These are phyloP conservation scores for Warburgia ugandensis DNA, from an alignment of 164 flowering plant species.

Conservation along the genomic window DNA sequence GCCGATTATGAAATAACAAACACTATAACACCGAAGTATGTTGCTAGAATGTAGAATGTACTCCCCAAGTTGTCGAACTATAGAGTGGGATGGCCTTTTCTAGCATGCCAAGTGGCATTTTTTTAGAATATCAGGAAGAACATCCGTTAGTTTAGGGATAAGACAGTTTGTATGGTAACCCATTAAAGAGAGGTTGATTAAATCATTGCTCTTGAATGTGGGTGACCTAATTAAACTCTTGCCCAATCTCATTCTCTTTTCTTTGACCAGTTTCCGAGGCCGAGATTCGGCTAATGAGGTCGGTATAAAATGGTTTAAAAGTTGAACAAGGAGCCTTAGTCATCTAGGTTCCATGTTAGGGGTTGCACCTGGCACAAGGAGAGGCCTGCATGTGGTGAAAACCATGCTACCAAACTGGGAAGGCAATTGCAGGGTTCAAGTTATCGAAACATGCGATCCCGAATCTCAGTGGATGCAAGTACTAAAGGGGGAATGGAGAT, in stretches of 20 bases:
- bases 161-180: not conserved
- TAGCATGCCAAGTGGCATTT: not conserved
- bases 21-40: too few relatives aligned
- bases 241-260: conserved; percentile 6
- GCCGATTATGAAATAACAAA: too few relatives aligned
- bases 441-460: conserved; percentile 2
- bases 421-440: too few relatives aligned
- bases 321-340: conserved; percentile 8
- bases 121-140: not conserved
- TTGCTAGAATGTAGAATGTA: too few relatives aligned
- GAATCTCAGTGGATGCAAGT: conserved; percentile 1
- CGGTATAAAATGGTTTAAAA: conserved; percentile 41
- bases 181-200: conserved; percentile 2
- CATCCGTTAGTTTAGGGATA: conserved; percentile 5
- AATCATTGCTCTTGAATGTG: conserved; percentile 18
- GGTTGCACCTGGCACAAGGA: conserved; percentile 49
- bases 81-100: too few relatives aligned
- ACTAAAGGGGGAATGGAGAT: not conserved
- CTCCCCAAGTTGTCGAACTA: too few relatives aligned
- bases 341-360: conserved; percentile 25
- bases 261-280: conserved; percentile 28
- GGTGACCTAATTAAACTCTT: conserved; percentile 19
- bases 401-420: too few relatives aligned
- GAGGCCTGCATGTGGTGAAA: conserved; percentile 40
- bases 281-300: conserved; percentile 35